Evolutionary conservation across 768 basidiomycete species (phyloP).

Genomic region (Suillus decipiens): DNA sequence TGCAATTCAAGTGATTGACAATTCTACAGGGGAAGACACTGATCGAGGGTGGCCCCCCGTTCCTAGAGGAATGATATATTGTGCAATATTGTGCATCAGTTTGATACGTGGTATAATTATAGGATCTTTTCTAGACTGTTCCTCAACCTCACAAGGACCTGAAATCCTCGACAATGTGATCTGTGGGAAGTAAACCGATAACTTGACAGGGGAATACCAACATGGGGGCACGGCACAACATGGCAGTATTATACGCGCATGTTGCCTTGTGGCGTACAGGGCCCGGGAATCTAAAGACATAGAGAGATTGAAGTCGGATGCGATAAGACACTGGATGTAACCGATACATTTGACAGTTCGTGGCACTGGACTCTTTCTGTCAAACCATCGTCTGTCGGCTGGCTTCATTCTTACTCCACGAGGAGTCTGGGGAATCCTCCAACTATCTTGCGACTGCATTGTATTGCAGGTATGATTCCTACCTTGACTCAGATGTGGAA

Average conservation of each 20-base stretch:
- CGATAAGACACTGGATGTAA: background rate
- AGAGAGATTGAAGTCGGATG: background rate
- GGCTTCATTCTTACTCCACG: background rate
- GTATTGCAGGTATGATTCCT: no score
- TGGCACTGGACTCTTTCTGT: conserved; percentile 30
- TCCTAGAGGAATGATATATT: conserved; percentile 93
- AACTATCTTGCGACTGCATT: background rate
- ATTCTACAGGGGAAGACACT: conserved; percentile 77
- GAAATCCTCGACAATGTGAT: conserved; percentile 90
- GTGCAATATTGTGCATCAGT: conserved; percentile 84
- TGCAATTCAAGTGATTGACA: conserved; percentile 4
- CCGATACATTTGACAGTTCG: conserved; percentile 75
- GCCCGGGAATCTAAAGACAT: background rate
- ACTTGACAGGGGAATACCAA: background rate
- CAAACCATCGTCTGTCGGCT: background rate
- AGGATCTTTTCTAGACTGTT: conserved; percentile 96
- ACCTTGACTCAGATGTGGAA: no score
- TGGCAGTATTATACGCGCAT: background rate
- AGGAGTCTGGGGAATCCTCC: background rate
- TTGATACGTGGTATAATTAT: background rate
- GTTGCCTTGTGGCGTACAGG: background rate
- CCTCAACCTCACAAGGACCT: conserved; percentile 87
- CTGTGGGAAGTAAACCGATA: conserved; percentile 83
- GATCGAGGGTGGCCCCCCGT: conserved; percentile 78
- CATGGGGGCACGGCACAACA: background rate